These are phyloP conservation scores for Colletotrichum navitas DNA, from an alignment of 2,329 filamentous ascomycete genomes.

Conservation along the genomic window DNA sequence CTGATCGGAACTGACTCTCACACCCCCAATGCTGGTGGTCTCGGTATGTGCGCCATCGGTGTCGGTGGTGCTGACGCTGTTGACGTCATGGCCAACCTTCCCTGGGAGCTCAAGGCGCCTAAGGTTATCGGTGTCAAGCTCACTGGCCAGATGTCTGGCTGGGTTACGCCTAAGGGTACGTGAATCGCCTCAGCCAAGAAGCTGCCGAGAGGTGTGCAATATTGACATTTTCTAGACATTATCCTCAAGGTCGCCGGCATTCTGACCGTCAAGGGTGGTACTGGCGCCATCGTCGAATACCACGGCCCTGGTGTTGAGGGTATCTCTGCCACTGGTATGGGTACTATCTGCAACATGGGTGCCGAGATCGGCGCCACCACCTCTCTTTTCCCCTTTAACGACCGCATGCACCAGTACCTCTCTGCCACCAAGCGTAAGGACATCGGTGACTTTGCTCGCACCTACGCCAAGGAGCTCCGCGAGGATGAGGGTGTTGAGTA, in stretches of 20 bases:
- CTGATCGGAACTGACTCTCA: conserved; percentile 98
- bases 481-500: conserved; percentile 94
- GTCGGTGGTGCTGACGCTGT: conserved; percentile 98
- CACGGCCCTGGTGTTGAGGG: conserved; percentile 78
- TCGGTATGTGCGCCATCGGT: conserved; percentile 95
- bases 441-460: conserved; percentile 90
- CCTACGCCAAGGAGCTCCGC: conserved; percentile 86
- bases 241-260: conserved; percentile 98
- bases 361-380: conserved; percentile 88
- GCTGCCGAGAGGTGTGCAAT: neutral
- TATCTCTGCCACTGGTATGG: conserved; percentile 88
- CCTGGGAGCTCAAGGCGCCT: conserved; percentile 98
- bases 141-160: conserved; percentile 88
- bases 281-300: conserved; percentile 89
- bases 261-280: conserved; percentile 97
- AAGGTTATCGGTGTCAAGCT: conserved; percentile 97
- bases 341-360: conserved; percentile 80
- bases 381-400: conserved; percentile 97
- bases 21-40: conserved; percentile 96
- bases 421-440: conserved; percentile 88
- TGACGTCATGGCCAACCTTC: conserved; percentile 96
- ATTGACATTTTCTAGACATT: conserved; percentile 71
- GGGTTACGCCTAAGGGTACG: conserved; percentile 92
- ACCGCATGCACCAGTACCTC: conserved; percentile 97
- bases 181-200: conserved; percentile 42